phyloP scores from a whole-genome alignment of 2,329 filamentous ascomycete species.

The Hymenoscyphus linearis region DNA sequence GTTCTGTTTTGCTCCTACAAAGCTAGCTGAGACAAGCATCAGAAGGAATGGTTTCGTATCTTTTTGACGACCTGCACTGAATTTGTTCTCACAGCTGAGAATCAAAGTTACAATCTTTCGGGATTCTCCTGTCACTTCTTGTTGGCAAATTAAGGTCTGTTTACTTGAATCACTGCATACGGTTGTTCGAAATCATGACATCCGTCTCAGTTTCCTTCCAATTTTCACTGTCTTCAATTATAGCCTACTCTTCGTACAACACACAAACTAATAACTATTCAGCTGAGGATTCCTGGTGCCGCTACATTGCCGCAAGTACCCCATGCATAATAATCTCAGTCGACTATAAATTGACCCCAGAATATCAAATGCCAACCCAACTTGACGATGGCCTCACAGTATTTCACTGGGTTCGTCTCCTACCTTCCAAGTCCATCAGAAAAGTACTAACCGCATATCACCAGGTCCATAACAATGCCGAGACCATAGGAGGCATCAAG shows the following conservation, averaged over 20 bases:
- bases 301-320: conserved; percentile 28
- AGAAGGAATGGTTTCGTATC: too few relatives aligned
- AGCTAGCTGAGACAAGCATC: too few relatives aligned
- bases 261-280: neutral
- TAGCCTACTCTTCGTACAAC: neutral
- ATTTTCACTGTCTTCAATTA: too few relatives aligned
- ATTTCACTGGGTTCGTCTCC: conserved; percentile 20
- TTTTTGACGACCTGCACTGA: too few relatives aligned
- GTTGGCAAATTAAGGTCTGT: too few relatives aligned
- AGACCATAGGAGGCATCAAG: conserved; percentile 9
- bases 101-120: too few relatives aligned
- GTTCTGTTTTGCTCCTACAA: too few relatives aligned
- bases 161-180: too few relatives aligned
- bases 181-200: too few relatives aligned
- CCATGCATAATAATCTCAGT: conserved; percentile 33
- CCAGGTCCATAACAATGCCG: conserved; percentile 19
- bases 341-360: conserved; percentile 29
- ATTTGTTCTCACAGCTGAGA: too few relatives aligned
- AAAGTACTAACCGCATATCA: neutral
- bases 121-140: too few relatives aligned
- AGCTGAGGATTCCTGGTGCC: conserved; percentile 33
- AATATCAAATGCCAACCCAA: conserved; percentile 25
- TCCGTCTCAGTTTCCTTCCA: too few relatives aligned
- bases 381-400: conserved; percentile 27
- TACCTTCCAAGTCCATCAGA: neutral